These are phyloP conservation scores for Penicillium sp. DNA, from an alignment of 2,329 filamentous ascomycete species.

Conservation along the genomic window DNA sequence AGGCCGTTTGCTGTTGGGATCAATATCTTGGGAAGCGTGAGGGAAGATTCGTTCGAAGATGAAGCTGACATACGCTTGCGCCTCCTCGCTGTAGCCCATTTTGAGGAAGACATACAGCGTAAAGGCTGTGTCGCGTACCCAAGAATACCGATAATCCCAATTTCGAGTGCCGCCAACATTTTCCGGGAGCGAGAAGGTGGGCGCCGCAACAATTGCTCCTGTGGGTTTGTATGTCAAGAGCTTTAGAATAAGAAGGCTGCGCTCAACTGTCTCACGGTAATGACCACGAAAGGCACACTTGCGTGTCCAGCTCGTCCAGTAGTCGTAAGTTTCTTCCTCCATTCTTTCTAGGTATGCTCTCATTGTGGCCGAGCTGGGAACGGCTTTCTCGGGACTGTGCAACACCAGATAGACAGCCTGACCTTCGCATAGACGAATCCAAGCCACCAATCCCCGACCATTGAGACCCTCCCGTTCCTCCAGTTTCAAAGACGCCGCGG, in stretches of 20 bases:
- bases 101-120: conserved; percentile 72
- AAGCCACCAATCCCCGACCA: conserved; percentile 61
- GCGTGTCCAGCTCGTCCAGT: conserved; percentile 70
- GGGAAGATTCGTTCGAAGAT: conserved; percentile 64
- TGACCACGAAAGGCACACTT: conserved; percentile 67
- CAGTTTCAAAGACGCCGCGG: conserved; percentile 55
- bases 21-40: conserved; percentile 52
- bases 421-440: conserved; percentile 59
- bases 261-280: conserved; percentile 67
- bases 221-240: conserved; percentile 75
- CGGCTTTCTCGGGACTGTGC: conserved; percentile 57
- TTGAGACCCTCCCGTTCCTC: conserved; percentile 51
- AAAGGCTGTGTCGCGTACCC: conserved; percentile 74
- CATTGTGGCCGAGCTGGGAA: conserved; percentile 58
- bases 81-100: conserved; percentile 70
- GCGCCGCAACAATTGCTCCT: conserved; percentile 70
- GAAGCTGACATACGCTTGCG: conserved; percentile 73
- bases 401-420: conserved; percentile 67
- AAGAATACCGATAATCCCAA: conserved; percentile 58
- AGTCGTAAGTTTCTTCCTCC: conserved; percentile 66
- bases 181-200: conserved; percentile 74
- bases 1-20: conserved; percentile 51
- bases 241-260: conserved; percentile 71
- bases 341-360: conserved; percentile 56
- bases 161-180: conserved; percentile 63